Evolutionary conservation across 1,139 yeast genomes (phyloP).

Genomic region (Geotrichum cucujoidarum): DNA sequence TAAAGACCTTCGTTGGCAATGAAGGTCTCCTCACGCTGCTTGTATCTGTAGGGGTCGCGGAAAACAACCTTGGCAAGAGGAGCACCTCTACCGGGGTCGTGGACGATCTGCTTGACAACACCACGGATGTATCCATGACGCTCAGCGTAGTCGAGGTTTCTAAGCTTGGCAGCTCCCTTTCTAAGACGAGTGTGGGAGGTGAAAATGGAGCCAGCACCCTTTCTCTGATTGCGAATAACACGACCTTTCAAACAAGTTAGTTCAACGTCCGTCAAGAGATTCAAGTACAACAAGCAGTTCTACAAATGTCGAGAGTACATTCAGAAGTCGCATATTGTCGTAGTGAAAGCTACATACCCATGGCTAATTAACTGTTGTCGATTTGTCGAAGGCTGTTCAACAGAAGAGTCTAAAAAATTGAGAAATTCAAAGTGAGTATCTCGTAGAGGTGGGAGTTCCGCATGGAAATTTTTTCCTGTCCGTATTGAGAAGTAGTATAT

Average conservation of each 20-base stretch:
- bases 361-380: constrained; percentile 18
- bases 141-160: constrained; percentile 98
- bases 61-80: constrained; percentile 98
- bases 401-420: constrained; percentile 15
- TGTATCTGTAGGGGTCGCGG: constrained; percentile 99
- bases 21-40: constrained; percentile 96
- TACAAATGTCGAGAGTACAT: not conserved
- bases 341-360: constrained; percentile 15
- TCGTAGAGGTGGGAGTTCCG: not conserved
- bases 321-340: not conserved
- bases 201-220: constrained; percentile 99
- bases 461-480: constrained; percentile 4
- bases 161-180: constrained; percentile 99
- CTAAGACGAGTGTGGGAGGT: constrained; percentile 99
- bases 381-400: constrained; percentile 20
- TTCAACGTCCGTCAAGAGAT: not conserved
- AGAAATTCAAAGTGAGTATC: constrained; percentile 10
- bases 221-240: constrained; percentile 99
- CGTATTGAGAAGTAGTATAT: constrained; percentile 1
- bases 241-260: constrained; percentile 53
- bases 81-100: constrained; percentile 99
- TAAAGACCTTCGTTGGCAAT: constrained; percentile 99
- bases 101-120: constrained; percentile 96
- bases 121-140: constrained; percentile 99
- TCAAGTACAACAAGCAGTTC: not conserved